Evolutionary conservation across 2,329 filamentous ascomycete genomes (phyloP), one percentile per base, ranked within the genome.

Genomic region (Aureobasidium sp.): DNA sequence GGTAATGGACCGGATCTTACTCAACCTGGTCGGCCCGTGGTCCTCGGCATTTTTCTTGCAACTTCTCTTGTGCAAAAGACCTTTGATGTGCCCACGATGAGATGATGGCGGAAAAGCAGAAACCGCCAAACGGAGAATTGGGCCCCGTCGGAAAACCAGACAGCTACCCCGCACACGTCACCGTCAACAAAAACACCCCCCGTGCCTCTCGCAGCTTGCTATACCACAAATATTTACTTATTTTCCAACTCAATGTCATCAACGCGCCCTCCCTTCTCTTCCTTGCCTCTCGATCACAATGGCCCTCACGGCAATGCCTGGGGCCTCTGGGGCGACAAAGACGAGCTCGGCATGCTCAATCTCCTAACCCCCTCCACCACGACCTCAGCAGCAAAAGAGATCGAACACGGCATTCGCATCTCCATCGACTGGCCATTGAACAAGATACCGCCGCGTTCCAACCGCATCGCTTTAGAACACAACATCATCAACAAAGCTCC

Each of bases 341-440:
- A 62, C 36, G 29, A 65, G 47, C 58, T 65, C 30, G 63, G 63
- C 32, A 53, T 44, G 32, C 59, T 65, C 8, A 63, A 65, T 34
- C 59, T 62, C 47, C 61, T 65, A 30, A 63, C 63, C 15, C 59
- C 63, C 8, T 10, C n/a, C 4, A 75, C 82, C 15, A 81, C 85
- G 39, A 78, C 80, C 50, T 77, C 77, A 11, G 81, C 83, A 3
- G 72, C 79, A 1, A 74, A 73, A 42, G 81, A 84, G 65, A 83
- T 85, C 62, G 72, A 72, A 49, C 81, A 79, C 3, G 83, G 83
- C 15, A 80, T 84, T 57, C 78, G 83, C 65, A 75, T 84, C 4
- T 77, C 80, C 11, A 73, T 84, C 36, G 80, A 85, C 64, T 75
- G 84, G 8, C 82, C 83, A 1, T 65, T 83, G 21, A 75, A 81